Evolutionary conservation across 345 rosid genomes (phyloP).

Genomic region (Pseudoturritis turrita): DNA sequence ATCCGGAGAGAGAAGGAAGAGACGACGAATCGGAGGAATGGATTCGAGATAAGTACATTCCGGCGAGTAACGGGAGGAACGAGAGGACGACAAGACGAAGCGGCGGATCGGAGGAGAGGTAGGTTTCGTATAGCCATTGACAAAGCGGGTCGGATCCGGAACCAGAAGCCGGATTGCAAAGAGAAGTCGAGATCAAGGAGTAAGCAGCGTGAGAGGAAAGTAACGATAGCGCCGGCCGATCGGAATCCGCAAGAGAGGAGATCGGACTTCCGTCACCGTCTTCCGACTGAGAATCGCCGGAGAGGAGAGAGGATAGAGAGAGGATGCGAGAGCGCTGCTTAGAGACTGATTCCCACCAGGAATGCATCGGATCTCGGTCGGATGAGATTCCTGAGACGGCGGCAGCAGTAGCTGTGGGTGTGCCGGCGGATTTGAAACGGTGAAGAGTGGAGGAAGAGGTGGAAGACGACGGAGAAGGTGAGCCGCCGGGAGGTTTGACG

Average conservation of each 20-base stretch:
- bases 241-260: conserved; percentile 84
- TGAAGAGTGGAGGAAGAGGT: conserved; percentile 33
- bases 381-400: conserved; percentile 22
- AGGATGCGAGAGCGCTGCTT: conserved; percentile 83
- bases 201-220: conserved; percentile 73
- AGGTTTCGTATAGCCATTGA: conserved; percentile 96
- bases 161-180: conserved; percentile 59
- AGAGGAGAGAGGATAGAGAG: conserved; percentile 61
- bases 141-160: conserved; percentile 88
- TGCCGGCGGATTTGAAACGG: conserved; percentile 23
- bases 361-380: conserved; percentile 66
- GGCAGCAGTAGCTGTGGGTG: conserved; percentile 20
- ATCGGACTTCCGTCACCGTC: conserved; percentile 31
- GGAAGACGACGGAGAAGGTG: conserved; percentile 45
- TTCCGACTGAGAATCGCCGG: conserved; percentile 10
- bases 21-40: conserved; percentile 63
- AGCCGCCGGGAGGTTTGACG: conserved; percentile 30
- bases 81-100: conserved; percentile 87
- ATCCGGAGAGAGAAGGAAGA: conserved; percentile 76
- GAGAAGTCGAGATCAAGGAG: conserved; percentile 46
- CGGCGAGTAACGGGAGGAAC: conserved; percentile 67
- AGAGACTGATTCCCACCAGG: conserved; percentile 98
- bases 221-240: conserved; percentile 85
- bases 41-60: conserved; percentile 70
- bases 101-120: conserved; percentile 68